Conservation (phyloP, 176 grass and related monocot species). For the Typha latifolia region DNA sequence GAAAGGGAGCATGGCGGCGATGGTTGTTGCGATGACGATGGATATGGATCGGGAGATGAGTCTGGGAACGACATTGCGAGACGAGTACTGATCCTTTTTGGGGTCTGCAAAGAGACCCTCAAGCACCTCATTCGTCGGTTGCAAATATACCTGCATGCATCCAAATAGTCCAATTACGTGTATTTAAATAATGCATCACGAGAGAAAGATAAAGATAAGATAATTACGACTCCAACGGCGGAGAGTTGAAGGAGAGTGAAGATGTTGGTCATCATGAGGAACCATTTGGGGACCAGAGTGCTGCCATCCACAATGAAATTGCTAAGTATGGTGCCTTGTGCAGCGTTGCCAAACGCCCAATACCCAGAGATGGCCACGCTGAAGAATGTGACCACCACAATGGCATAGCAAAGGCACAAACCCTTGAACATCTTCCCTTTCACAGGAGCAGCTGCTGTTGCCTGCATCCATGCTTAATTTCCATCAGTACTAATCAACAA, state of each 20-base stretch:
- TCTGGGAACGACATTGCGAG: constrained; percentile 49
- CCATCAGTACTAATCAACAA: not conserved
- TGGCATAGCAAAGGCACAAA: constrained; percentile 56
- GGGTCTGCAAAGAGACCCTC: constrained; percentile 58
- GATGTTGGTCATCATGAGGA: constrained; percentile 59
- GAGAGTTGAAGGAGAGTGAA: constrained; percentile 76
- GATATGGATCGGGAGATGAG: constrained; percentile 44
- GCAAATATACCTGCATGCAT: constrained; percentile 55
- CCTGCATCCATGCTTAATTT: constrained; percentile 19
- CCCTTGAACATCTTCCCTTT: constrained; percentile 98
- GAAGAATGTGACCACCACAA: constrained; percentile 79
- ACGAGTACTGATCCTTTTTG: constrained; percentile 45
- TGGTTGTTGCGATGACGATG: constrained; percentile 47
- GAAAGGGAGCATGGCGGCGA: constrained; percentile 89
- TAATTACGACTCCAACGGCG: constrained; percentile 52
- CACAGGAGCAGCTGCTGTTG: constrained; percentile 63
- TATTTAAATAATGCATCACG: too few relatives aligned
- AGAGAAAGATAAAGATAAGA: not conserved
- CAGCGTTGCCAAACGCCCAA: constrained; percentile 77
- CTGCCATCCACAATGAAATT: constrained; percentile 59
- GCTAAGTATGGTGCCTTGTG: constrained; percentile 43
- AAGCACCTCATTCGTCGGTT: constrained; percentile 82
- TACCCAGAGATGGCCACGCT: constrained; percentile 87
- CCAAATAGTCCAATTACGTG: too few relatives aligned
- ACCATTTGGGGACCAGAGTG: constrained; percentile 49